A percentile compares a stretch with the other conserved stretches of the same genome.
These are phyloP conservation scores for Fraxinus sp. DNA, from an alignment of 305 asterid genomes.

Conservation along the genomic window DNA sequence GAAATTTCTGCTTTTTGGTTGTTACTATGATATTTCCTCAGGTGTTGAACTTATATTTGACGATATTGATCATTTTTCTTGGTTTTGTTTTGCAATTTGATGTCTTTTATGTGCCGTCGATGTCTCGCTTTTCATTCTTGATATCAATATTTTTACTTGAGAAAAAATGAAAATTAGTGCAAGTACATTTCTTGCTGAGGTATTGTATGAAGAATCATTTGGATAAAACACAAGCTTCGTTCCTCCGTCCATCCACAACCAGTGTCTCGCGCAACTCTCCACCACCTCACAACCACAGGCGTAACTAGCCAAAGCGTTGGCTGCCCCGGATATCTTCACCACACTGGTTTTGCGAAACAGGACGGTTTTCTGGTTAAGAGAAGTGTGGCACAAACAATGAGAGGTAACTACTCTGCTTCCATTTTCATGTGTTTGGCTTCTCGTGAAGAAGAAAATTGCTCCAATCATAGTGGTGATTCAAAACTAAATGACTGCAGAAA, in stretches of 20 bases:
- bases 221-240: background rate
- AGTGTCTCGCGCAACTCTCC: too few species aligned
- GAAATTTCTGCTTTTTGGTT: slow-evolving; percentile 17
- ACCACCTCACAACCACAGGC: too few species aligned
- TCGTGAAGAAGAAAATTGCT: background rate
- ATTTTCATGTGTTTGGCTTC: background rate
- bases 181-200: background rate
- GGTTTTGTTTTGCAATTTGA: background rate
- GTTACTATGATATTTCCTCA: background rate
- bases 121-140: background rate
- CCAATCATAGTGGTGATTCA: background rate
- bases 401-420: background rate
- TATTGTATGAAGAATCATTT: background rate
- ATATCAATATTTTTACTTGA: background rate
- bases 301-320: too few species aligned
- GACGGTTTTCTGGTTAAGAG: too few species aligned
- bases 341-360: too few species aligned
- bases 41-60: background rate
- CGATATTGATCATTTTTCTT: background rate
- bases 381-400: background rate
- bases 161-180: background rate
- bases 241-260: too few species aligned
- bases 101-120: background rate
- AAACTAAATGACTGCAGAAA: background rate
- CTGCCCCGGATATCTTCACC: too few species aligned